These are phyloP conservation scores for Calocera viscosa DNA, from an alignment of 768 basidiomycete genomes.

Conservation along the genomic window DNA sequence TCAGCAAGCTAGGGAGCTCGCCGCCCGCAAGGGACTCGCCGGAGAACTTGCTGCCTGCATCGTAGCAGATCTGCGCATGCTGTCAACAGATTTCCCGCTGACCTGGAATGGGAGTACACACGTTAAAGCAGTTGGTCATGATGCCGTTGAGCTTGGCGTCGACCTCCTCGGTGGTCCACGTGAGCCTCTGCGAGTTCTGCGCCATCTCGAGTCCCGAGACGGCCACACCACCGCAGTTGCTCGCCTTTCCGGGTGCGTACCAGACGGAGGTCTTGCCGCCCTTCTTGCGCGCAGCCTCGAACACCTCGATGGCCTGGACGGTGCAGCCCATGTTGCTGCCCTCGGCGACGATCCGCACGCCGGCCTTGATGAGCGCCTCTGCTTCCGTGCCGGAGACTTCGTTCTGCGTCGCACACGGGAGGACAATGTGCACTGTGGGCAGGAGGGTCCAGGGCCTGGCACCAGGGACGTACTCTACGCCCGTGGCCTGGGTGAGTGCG, in stretches of 20 bases:
- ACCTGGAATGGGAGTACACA: slow-evolving; percentile 17
- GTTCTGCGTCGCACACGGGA: slow-evolving; percentile 63
- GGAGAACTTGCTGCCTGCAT: slow-evolving; percentile 46
- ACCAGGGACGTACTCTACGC: slow-evolving; percentile 43
- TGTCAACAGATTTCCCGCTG: slow-evolving; percentile 5
- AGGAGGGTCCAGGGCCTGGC: slow-evolving; percentile 58
- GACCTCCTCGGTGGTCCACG: slow-evolving; percentile 51
- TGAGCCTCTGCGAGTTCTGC: slow-evolving; percentile 56
- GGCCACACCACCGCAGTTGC: slow-evolving; percentile 64
- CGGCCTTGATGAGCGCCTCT: slow-evolving; percentile 53
- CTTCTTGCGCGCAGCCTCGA: slow-evolving; percentile 47
- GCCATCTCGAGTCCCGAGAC: slow-evolving; percentile 72
- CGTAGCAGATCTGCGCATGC: slow-evolving; percentile 38
- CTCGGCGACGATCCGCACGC: slow-evolving; percentile 58
- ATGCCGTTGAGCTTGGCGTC: slow-evolving; percentile 57
- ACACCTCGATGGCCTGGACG: slow-evolving; percentile 56
- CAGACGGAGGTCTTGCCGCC: slow-evolving; percentile 38
- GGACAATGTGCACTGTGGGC: slow-evolving; percentile 48
- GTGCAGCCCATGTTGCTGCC: slow-evolving; percentile 72
- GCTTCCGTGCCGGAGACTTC: slow-evolving; percentile 59
- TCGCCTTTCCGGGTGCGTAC: slow-evolving; percentile 63
- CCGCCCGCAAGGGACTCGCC: slow-evolving; percentile 32
- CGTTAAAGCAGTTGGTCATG: slow-evolving; percentile 53
- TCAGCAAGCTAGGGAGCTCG: slow-evolving; percentile 41
- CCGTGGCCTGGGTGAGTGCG: slow-evolving; percentile 26